phyloP scores from a whole-genome alignment of 768 basidiomycete species.

The Myochromella boudieri region DNA sequence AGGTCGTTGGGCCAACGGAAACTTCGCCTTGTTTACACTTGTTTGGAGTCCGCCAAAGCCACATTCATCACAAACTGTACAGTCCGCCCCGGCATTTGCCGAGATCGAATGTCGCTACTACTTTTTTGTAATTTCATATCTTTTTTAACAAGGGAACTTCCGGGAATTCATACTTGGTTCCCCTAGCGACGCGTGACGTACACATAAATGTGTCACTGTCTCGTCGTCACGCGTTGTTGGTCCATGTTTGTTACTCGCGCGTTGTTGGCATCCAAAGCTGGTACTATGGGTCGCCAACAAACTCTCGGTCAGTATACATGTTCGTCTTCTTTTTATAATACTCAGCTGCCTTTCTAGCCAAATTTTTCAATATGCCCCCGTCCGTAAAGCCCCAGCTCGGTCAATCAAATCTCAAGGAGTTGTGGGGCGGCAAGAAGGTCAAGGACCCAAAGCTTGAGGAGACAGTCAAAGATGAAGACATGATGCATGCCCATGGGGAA shows the following conservation, averaged over 20 bases:
- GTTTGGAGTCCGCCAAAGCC: slow-evolving; percentile 39
- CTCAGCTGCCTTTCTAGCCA: slow-evolving; percentile 42
- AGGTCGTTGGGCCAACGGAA: slow-evolving; percentile 34
- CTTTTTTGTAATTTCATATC: too few relatives aligned
- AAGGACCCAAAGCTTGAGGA: slow-evolving; percentile 20
- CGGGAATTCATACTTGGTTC: too few relatives aligned
- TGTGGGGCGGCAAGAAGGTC: slow-evolving; percentile 52
- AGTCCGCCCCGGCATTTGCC: slow-evolving; percentile 32
- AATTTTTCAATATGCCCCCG: slow-evolving; percentile 76
- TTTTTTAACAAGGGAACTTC: too few relatives aligned
- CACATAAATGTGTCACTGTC: not conserved
- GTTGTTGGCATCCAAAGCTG: slow-evolving; percentile 26
- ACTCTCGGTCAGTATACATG: slow-evolving; percentile 73
- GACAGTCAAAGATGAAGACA: slow-evolving; percentile 9
- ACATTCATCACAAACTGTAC: slow-evolving; percentile 39
- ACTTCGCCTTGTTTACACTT: slow-evolving; percentile 40
- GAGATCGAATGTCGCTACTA: slow-evolving; percentile 6
- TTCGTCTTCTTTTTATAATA: slow-evolving; percentile 10
- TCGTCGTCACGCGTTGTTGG: slow-evolving; percentile 41
- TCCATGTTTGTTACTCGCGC: slow-evolving; percentile 45
- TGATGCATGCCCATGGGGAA: slow-evolving; percentile 31
- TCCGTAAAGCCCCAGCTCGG: slow-evolving; percentile 68
- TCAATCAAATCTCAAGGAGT: slow-evolving; percentile 74
- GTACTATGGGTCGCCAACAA: slow-evolving; percentile 67
- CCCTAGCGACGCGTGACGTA: too few relatives aligned